phyloP scores from a whole-genome alignment of 768 basidiomycete species.

The Leccinellum rugosiceps region DNA sequence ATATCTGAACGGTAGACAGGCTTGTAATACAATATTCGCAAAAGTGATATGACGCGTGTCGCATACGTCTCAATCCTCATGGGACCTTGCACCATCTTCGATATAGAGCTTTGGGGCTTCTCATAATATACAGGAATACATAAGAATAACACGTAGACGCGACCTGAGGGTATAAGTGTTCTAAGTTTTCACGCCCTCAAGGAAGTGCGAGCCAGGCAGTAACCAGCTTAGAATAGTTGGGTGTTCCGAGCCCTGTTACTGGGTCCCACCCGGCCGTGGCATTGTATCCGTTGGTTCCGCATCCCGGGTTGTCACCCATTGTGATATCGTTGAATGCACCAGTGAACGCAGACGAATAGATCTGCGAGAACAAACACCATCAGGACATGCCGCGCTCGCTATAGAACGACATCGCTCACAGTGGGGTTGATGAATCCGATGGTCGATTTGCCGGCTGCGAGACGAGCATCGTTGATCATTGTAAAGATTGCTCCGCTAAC shows the following conservation, averaged over 20 bases:
- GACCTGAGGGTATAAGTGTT: not conserved
- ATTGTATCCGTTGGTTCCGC: constrained; percentile 26
- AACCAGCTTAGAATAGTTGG: constrained; percentile 50
- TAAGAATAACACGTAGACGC: not conserved
- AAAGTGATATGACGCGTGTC: not conserved
- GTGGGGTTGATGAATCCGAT: constrained; percentile 44
- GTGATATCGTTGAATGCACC: constrained; percentile 20
- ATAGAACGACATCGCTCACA: too few species aligned
- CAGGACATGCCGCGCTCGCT: not conserved
- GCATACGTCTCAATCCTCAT: not conserved
- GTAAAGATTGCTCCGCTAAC: constrained; percentile 32
- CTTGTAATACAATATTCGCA: not conserved
- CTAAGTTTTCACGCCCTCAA: constrained; percentile 12
- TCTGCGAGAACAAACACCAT: constrained; percentile 4
- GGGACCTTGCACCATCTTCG: not conserved
- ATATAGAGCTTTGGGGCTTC: not conserved
- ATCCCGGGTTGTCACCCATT: constrained; percentile 24
- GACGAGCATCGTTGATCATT: constrained; percentile 36
- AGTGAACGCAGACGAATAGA: constrained; percentile 15
- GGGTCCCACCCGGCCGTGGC: constrained; percentile 28
- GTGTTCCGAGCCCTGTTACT: constrained; percentile 35
- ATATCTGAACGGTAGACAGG: not conserved
- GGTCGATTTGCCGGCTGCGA: constrained; percentile 30
- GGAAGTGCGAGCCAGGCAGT: constrained; percentile 39
- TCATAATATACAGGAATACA: not conserved